phyloP scores from a whole-genome alignment of 495 filamentous ascomycete species.

The Acidomyces sp. region DNA sequence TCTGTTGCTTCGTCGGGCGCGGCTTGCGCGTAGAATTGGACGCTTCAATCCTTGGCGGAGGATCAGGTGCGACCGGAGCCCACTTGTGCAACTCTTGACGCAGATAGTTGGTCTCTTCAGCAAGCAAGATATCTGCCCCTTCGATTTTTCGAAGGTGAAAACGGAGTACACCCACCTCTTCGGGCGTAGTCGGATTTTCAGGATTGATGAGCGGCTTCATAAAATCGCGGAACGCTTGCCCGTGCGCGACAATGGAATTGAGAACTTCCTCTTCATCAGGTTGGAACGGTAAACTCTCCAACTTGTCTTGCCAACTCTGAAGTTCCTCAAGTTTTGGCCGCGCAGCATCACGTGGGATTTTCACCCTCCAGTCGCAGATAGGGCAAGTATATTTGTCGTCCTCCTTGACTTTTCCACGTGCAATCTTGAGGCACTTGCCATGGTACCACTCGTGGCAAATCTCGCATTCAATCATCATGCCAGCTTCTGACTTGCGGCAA shows the following conservation, averaged over 20 bases:
- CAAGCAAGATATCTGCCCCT: conserved; percentile 85
- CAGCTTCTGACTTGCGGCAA: conserved; percentile 80
- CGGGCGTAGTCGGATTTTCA: conserved; percentile 55
- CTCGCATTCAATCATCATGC: conserved; percentile 99
- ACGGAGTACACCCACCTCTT: conserved; percentile 79
- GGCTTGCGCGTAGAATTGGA: conserved; percentile 95
- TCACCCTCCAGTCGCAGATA: conserved; percentile 93
- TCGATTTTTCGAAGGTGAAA: conserved; percentile 98
- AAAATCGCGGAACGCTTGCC: conserved; percentile 70
- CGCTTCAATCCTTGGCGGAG: conserved; percentile 68
- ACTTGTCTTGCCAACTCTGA: conserved; percentile 74
- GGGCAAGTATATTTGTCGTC: conserved; percentile 98
- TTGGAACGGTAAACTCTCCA: conserved; percentile 75
- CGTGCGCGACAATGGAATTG: conserved; percentile 69
- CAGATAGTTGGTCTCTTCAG: conserved; percentile 94
- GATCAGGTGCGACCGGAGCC: conserved; percentile 77
- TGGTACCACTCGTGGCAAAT: conserved; percentile 99
- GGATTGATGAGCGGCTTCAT: conserved; percentile 69
- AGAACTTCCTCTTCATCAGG: conserved; percentile 87
- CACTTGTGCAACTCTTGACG: conserved; percentile 91
- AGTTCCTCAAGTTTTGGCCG: conserved; percentile 92
- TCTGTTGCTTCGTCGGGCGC: conserved; percentile 92
- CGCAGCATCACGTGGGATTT: conserved; percentile 96
- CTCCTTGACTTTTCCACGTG: conserved; percentile 91
- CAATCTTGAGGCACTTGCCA: conserved; percentile 96